Evolutionary conservation across 805 yeast genomes (phyloP).

Genomic region (Candida multigemmis): DNA sequence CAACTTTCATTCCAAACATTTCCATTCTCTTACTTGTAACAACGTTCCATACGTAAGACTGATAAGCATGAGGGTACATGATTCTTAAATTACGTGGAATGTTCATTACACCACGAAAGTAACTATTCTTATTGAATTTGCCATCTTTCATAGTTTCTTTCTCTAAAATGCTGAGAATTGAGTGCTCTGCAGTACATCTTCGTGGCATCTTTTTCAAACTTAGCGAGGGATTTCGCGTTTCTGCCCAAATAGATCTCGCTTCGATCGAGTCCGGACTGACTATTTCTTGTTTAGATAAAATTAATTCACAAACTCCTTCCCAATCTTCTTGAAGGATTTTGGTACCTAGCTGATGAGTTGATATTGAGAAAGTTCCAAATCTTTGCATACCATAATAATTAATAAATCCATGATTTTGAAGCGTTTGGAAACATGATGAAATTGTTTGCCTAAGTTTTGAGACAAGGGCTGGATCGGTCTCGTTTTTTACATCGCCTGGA

Average conservation of each 20-base stretch:
- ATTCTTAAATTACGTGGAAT: slow-evolving; percentile 87
- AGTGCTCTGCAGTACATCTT: slow-evolving; percentile 76
- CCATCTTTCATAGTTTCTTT: slow-evolving; percentile 37
- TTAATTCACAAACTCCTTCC: slow-evolving; percentile 69
- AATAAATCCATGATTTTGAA: slow-evolving; percentile 68
- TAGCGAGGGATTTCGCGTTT: slow-evolving; percentile 52
- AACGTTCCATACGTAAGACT: slow-evolving; percentile 89
- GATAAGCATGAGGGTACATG: slow-evolving; percentile 97
- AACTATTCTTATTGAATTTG: slow-evolving; percentile 43
- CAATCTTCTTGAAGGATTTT: slow-evolving; percentile 64
- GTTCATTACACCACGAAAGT: slow-evolving; percentile 73
- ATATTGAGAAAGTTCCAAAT: slow-evolving; percentile 90
- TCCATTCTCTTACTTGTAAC: slow-evolving; percentile 73
- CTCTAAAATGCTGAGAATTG: slow-evolving; percentile 55
- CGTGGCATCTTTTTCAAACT: slow-evolving; percentile 79
- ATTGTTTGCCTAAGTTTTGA: too few species aligned
- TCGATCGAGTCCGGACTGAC: slow-evolving; percentile 77
- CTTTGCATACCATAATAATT: slow-evolving; percentile 98
- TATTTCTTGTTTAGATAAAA: slow-evolving; percentile 78
- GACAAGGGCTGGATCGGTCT: too few species aligned
- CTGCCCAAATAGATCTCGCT: slow-evolving; percentile 77
- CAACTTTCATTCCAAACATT: slow-evolving; percentile 58
- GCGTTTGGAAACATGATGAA: slow-evolving; percentile 52
- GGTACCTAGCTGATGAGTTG: slow-evolving; percentile 83
- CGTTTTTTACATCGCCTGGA: too few species aligned